Base-by-base conservation (phyloP, 768 basidiomycete species). In the Xerocomellus amylosporus region DNA sequence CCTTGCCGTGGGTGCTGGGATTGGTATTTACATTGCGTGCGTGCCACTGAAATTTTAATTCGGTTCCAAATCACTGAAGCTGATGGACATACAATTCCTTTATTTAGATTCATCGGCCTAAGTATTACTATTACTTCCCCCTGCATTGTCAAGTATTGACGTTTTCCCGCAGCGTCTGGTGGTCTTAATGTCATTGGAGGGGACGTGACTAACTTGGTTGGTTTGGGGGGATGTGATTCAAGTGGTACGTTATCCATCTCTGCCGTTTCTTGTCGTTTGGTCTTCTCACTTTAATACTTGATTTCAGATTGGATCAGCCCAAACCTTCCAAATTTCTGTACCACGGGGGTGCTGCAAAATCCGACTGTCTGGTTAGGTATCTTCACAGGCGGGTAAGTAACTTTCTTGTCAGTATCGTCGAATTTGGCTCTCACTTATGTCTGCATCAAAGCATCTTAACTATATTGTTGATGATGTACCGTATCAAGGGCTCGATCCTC, bases 311-410 rank as follows among this genome's bases (percentile, higher is more conserved):
- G 76, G 64, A 33, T 78, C 46, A 68, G 68, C 46, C 56, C 66
- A 0, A 67, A 71, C 44, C 72, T 90, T 28, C 76, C 82, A 5
- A 63, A 77, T 48, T 90, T 81, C 71, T 94, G 92, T 60, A 74
- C 72, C 4, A 67, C 74, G 14, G 82, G 80, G 38, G 85, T 90
- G 4, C 73, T 94, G 26, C 84, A 80, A 37, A 85, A 73, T 58
- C 89, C 90, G 1, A 88, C 86, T 10, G 84, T 90, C 75, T 94
- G 92, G 92, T 72, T 93, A n/a, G 92, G 92, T 34, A 81, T 93
- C 52, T 90, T 91, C 69, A 74, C 84, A 7, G 92, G 92, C 59
- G 91, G 91, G 85, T 87, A 64, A 22, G 83, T 64, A 13, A 5
- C n/a, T 53, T 49, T 49, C 30, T 45, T 15, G 26, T 13, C 30